These are phyloP conservation scores for Odonthalia washingtoniensis DNA, from an alignment of 31 red algal species.

Conservation along the genomic window DNA sequence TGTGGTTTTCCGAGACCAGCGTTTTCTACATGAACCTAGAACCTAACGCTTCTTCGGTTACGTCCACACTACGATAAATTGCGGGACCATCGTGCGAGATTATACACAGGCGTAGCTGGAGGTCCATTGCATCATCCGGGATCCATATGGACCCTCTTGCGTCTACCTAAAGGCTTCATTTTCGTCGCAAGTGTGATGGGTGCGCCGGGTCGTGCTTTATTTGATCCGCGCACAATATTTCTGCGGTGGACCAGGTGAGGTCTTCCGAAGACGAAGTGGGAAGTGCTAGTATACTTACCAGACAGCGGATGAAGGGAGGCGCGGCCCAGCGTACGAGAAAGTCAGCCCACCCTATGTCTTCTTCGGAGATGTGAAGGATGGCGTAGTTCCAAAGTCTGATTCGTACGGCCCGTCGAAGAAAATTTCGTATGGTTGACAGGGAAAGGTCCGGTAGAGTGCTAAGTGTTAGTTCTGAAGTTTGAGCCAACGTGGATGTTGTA, in stretches of 20 bases:
- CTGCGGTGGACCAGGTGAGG: not conserved
- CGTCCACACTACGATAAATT: not conserved
- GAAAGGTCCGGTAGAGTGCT: too few species aligned
- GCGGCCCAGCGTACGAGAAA: not conserved
- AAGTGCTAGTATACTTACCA: not conserved
- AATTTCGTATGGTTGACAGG: too few species aligned
- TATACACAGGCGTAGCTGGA: conserved; percentile 9
- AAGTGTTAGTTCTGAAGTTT: too few species aligned
- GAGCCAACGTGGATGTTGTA: too few species aligned
- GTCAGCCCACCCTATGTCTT: not conserved
- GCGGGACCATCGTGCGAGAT: not conserved
- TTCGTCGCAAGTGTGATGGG: not conserved
- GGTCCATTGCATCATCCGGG: not conserved
- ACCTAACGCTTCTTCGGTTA: too few species aligned
- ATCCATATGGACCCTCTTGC: not conserved
- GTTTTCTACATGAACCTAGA: not conserved
- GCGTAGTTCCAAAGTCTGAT: not conserved
- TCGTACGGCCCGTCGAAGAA: conserved; percentile 16
- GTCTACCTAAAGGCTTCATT: not conserved
- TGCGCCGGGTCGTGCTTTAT: not conserved
- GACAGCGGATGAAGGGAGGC: not conserved
- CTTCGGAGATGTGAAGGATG: not conserved
- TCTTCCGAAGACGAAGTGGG: not conserved
- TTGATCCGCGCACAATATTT: not conserved
- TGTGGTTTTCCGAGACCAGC: not conserved